Base-by-base conservation (phyloP, 1,284 basidiomycete species). In the Neolentinus lepideus region DNA sequence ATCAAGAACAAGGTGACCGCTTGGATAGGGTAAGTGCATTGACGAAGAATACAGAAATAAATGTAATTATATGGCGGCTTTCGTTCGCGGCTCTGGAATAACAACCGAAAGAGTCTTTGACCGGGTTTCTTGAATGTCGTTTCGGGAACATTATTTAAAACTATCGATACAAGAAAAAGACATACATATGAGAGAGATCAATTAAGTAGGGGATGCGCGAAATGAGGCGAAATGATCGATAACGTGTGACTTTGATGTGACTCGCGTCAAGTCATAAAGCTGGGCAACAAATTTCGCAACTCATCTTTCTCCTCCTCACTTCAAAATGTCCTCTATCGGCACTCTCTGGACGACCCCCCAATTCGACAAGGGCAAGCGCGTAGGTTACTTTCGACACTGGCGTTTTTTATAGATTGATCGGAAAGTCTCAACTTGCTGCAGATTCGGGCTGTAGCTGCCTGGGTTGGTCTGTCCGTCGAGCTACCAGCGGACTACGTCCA, bases 381-480 rank as follows among this genome's bases (percentile, higher is more conserved):
- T 88, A 66, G 35, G 83, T 76, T 33, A 2, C 26, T n/a, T 14
- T 27, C 52, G 27, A 35, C 11, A 29, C 46, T 46, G 33, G 38
- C 27, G 24, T 55, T 24, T 16, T 31, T 21, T 50, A 6, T 8
- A 25, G n/a, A n/a, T n/a, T n/a, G n/a, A n/a, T n/a, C n/a, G n/a
- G 4, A 16, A 21, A 19, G 16, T 46, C 26, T 53, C 25, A 21
- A 12, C 19, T 43, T 55, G 48, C 36, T 57, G 35, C 68, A 94
- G 85, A 84, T 90, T 69, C 80, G 74, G 60, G 86, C 88, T 52
- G 80, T 77, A 60, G 92, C 90, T 61, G 87, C 88, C 56, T 75
- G 83, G 57, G 85, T 77, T 56, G 89, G 85, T 54, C 68, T 92
- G 63, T 76, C 85, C 59, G 68, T 94, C 64, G 82, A 88, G 59